These are phyloP conservation scores for Hydrangea macrophylla DNA, from an alignment of 148 eudicot genomes.

Conservation along the genomic window DNA sequence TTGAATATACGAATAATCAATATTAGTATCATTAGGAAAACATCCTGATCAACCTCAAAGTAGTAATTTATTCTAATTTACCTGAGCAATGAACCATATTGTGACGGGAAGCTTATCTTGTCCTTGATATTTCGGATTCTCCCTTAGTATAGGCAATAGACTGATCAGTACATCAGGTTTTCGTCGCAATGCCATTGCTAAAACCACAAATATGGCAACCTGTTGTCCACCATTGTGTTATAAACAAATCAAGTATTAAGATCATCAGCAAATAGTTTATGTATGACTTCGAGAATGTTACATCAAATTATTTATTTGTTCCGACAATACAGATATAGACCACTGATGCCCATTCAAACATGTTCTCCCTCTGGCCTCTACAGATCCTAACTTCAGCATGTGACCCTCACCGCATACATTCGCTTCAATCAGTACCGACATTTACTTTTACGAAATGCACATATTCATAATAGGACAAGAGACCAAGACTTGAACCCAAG, in stretches of 20 bases:
- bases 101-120: conserved; percentile 55
- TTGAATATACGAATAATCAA: neutral
- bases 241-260: neutral
- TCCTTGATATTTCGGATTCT: conserved; percentile 44
- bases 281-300: neutral
- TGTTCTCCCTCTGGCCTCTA: too few relatives aligned
- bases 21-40: neutral
- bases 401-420: too few relatives aligned
- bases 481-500: too few relatives aligned
- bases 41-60: neutral
- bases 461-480: too few relatives aligned
- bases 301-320: neutral
- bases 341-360: neutral
- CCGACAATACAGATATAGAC: neutral
- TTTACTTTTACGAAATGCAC: too few relatives aligned
- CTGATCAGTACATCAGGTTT: conserved; percentile 53
- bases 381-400: neutral
- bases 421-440: neutral
- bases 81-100: conserved; percentile 60
- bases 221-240: conserved; percentile 24
- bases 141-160: conserved; percentile 41
- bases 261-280: neutral
- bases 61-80: conserved; percentile 7
- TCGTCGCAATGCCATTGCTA: conserved; percentile 55
- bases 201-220: conserved; percentile 54